phyloP scores from a whole-genome alignment of 2,329 filamentous ascomycete species.

The Fusarium devonianum region DNA sequence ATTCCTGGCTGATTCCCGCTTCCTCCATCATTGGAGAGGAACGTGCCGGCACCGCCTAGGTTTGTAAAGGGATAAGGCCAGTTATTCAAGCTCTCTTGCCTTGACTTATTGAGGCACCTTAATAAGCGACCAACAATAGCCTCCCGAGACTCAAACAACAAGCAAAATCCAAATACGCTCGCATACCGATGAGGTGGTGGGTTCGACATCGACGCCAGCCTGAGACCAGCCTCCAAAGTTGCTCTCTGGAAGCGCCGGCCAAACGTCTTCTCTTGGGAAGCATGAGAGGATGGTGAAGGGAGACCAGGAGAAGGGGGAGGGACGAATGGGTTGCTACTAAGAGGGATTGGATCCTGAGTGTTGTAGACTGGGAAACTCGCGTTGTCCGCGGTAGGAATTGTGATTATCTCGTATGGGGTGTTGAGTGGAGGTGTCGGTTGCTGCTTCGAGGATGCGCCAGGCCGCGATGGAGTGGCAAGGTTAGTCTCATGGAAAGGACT shows the following conservation, averaged over 20 bases:
- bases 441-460: slow-evolving; percentile 18
- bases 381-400: slow-evolving; percentile 59
- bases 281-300: slow-evolving; percentile 61
- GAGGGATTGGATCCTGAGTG: slow-evolving; percentile 27
- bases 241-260: slow-evolving; percentile 73
- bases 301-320: slow-evolving; percentile 47
- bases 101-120: slow-evolving; percentile 43
- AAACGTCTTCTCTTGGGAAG: slow-evolving; percentile 71
- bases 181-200: slow-evolving; percentile 57
- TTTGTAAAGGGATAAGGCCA: slow-evolving; percentile 69
- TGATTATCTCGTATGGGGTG: slow-evolving; percentile 57
- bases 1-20: background rate
- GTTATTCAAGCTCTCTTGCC: slow-evolving; percentile 59
- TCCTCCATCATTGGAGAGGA: slow-evolving; percentile 53
- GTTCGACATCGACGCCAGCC: slow-evolving; percentile 59
- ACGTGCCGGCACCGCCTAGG: slow-evolving; percentile 73
- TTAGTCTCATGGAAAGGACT: slow-evolving; percentile 5
- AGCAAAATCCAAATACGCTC: slow-evolving; percentile 74
- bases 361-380: slow-evolving; percentile 58
- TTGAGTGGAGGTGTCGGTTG: slow-evolving; percentile 29
- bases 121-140: slow-evolving; percentile 54
- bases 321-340: slow-evolving; percentile 18
- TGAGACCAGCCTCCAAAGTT: slow-evolving; percentile 68
- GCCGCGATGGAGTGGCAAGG: slow-evolving; percentile 18
- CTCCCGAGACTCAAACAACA: slow-evolving; percentile 64